phyloP scores from a whole-genome alignment of 345 rosid genomes.

The Draba incana region DNA sequence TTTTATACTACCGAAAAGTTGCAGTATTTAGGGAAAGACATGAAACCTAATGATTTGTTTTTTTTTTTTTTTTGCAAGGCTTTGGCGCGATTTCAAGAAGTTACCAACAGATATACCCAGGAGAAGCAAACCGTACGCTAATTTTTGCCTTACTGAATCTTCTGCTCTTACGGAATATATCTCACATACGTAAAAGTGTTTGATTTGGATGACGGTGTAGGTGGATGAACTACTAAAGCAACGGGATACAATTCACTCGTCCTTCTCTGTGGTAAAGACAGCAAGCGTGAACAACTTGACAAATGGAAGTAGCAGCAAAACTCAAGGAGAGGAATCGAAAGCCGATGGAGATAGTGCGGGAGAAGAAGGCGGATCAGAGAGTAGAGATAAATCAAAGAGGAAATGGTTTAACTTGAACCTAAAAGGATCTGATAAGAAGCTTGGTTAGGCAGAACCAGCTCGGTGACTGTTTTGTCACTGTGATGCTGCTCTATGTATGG shows the following conservation, averaged over 20 bases:
- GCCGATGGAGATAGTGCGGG: slow-evolving; percentile 55
- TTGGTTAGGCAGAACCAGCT: slow-evolving; percentile 37
- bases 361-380: slow-evolving; percentile 76
- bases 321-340: slow-evolving; percentile 62
- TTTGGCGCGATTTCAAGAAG: slow-evolving; percentile 95
- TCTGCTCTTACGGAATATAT: background rate
- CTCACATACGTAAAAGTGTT: no score
- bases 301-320: slow-evolving; percentile 72
- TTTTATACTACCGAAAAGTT: background rate
- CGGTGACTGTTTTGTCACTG: slow-evolving; percentile 8
- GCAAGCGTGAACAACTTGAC: slow-evolving; percentile 43
- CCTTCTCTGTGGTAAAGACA: slow-evolving; percentile 65
- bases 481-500: slow-evolving; percentile 3
- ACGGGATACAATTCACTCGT: slow-evolving; percentile 72
- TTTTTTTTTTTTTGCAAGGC: slow-evolving; percentile 77
- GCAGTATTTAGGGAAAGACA: slow-evolving; percentile 2
- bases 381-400: slow-evolving; percentile 87
- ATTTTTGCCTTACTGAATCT: background rate
- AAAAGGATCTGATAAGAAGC: slow-evolving; percentile 81
- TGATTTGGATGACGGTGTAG: slow-evolving; percentile 43
- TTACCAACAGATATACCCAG: slow-evolving; percentile 78
- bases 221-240: slow-evolving; percentile 93
- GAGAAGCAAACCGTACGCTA: slow-evolving; percentile 90
- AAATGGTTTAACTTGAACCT: slow-evolving; percentile 96
- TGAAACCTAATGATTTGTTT: slow-evolving; percentile 27